Percentiles rank a stretch among this genome's conserved stretches.
Conservation (phyloP, 2,329 filamentous ascomycete species). For the Ceratocystis diversiconidia region DNA sequence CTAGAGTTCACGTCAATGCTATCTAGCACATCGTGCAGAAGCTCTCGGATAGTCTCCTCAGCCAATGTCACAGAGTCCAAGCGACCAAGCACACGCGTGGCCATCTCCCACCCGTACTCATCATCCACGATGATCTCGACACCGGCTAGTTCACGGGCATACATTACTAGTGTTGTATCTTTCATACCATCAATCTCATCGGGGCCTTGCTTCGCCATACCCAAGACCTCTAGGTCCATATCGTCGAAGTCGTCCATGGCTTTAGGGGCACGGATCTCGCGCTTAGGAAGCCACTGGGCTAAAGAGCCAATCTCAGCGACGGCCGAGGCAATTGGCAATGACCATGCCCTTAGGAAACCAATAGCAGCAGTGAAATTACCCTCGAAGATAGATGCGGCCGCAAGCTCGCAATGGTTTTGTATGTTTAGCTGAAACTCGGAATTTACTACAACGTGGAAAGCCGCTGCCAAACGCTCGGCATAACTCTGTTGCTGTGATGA, state of each 20-base stretch:
- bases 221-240: constrained; percentile 74
- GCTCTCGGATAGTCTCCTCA: constrained; percentile 56
- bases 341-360: constrained; percentile 63
- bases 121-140: constrained; percentile 35
- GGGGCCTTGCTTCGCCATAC: constrained; percentile 44
- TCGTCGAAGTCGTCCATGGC: constrained; percentile 36
- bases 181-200: constrained; percentile 53
- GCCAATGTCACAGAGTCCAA: constrained; percentile 60
- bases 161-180: constrained; percentile 63
- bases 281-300: constrained; percentile 63
- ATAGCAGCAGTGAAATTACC: constrained; percentile 66
- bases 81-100: constrained; percentile 67
- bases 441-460: constrained; percentile 53
- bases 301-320: constrained; percentile 74
- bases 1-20: constrained; percentile 51
- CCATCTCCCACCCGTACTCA: constrained; percentile 76
- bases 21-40: constrained; percentile 54
- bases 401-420: constrained; percentile 63
- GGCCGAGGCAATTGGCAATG: constrained; percentile 60
- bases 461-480: constrained; percentile 54
- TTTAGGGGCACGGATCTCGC: constrained; percentile 42
- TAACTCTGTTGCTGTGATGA: constrained; percentile 42
- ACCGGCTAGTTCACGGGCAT: constrained; percentile 53
- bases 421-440: constrained; percentile 67
- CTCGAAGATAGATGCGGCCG: constrained; percentile 67